These are phyloP conservation scores for Solanum aculeatissimum DNA, from an alignment of 305 asterid species.

Conservation along the genomic window DNA sequence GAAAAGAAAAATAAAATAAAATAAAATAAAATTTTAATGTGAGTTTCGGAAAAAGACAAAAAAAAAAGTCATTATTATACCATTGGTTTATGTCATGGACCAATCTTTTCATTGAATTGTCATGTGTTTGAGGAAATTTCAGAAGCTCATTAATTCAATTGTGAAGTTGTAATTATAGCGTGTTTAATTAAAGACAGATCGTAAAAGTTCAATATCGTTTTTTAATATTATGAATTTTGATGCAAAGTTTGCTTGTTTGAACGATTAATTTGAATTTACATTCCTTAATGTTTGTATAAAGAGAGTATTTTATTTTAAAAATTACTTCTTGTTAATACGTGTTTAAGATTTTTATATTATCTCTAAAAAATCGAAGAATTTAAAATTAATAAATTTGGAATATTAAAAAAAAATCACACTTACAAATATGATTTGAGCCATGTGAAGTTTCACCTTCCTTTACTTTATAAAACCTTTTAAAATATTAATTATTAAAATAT, in stretches of 20 bases:
- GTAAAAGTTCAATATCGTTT: background rate
- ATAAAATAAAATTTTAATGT: accelerated
- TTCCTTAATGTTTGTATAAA: background rate
- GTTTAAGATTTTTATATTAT: background rate
- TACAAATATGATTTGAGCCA: background rate
- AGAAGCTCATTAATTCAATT: background rate
- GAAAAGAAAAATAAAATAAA: background rate
- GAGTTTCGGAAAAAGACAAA: background rate
- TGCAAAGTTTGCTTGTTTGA: background rate
- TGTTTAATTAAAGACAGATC: accelerated
- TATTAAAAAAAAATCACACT: background rate
- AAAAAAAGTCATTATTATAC: background rate
- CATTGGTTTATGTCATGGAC: background rate
- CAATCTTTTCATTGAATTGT: background rate
- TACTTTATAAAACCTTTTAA: background rate
- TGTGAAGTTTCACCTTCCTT: background rate
- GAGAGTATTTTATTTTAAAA: background rate
- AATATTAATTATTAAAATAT: background rate
- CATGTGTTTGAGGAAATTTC: background rate
- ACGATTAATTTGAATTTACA: background rate
- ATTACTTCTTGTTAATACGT: accelerated
- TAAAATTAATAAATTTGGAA: background rate
- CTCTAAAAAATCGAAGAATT: background rate
- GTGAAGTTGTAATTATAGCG: background rate
- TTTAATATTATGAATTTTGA: too few species aligned